Conservation (phyloP, 305 asterid species). For the Galium porrigens region DNA sequence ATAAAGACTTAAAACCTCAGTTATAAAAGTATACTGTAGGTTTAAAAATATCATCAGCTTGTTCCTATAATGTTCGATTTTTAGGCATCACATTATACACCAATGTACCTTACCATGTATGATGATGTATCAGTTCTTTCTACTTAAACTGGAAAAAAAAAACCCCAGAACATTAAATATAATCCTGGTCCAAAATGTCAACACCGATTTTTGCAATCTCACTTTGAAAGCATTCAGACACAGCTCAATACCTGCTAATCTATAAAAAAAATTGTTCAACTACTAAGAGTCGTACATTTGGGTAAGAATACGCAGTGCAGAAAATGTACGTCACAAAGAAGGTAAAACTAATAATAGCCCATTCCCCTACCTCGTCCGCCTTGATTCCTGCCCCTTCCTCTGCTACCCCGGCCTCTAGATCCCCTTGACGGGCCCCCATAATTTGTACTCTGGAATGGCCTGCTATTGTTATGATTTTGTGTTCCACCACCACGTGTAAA, state of each 20-base stretch:
- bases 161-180: too few relatives aligned
- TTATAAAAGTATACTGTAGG: too few relatives aligned
- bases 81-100: too few relatives aligned
- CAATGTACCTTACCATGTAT: too few relatives aligned
- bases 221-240: neutral
- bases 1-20: too few relatives aligned
- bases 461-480: conserved; percentile 26
- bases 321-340: neutral
- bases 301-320: neutral
- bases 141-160: too few relatives aligned
- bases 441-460: conserved; percentile 28
- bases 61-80: too few relatives aligned
- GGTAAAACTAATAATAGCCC: conserved; percentile 17
- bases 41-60: too few relatives aligned
- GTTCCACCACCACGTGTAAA: conserved; percentile 29
- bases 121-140: too few relatives aligned
- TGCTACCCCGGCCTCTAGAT: conserved; percentile 32
- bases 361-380: conserved; percentile 41
- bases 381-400: conserved; percentile 30
- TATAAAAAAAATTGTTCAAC: neutral
- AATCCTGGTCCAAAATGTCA: neutral
- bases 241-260: neutral
- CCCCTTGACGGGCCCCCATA: conserved; percentile 36
- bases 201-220: neutral
- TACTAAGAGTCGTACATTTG: neutral